A percentile compares a stretch with the other conserved stretches of the same genome.
These are phyloP conservation scores for Mucor saturninus DNA, from an alignment of 371 early-diverging fungal genomes.

Conservation along the genomic window DNA sequence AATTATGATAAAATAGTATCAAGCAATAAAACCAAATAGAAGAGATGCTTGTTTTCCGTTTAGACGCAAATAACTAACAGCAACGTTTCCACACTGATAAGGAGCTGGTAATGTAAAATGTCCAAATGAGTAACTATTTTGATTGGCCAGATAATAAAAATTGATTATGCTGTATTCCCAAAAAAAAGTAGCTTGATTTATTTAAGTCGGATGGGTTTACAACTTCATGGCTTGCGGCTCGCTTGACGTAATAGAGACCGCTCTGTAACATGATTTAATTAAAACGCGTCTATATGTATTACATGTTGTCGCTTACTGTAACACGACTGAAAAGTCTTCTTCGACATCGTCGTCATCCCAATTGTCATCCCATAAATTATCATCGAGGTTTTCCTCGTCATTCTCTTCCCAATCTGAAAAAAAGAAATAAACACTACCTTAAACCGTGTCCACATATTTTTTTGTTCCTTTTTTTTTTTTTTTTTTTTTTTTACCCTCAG, in stretches of 20 bases:
- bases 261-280: not conserved
- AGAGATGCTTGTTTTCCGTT: no score
- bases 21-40: no score
- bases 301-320: conserved; percentile 53
- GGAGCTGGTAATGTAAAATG: no score
- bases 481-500: conserved; percentile 65
- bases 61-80: no score
- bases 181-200: no score
- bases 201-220: not conserved
- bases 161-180: no score
- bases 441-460: no score
- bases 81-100: no score
- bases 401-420: conserved; percentile 80
- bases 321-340: conserved; percentile 86
- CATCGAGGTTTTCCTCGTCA: conserved; percentile 68
- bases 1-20: no score
- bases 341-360: conserved; percentile 93
- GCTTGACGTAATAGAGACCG: not conserved
- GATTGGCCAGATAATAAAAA: no score
- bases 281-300: not conserved
- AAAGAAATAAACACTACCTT: not conserved
- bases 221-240: conserved; percentile 2
- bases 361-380: conserved; percentile 83
- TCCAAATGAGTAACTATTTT: no score
- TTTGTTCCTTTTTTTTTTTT: not conserved